Evolutionary conservation across 179 eudicot genomes (phyloP), one percentile per base, ranked within the genome.

Genomic region (Nepenthes alata): DNA sequence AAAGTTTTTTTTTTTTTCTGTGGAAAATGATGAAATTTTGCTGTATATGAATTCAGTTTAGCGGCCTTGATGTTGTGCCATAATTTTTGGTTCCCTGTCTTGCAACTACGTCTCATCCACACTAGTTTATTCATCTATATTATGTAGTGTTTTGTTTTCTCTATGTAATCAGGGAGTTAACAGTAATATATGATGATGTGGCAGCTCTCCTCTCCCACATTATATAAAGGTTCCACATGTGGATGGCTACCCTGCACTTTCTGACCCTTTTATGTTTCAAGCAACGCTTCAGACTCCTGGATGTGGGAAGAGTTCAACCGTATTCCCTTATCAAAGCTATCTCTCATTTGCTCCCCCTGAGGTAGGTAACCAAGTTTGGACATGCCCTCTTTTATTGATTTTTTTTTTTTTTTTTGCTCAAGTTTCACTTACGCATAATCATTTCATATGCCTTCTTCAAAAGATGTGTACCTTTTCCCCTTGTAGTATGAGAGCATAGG

Each of bases 321-420:
- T 68, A 37, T 68, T 73, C 55, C 61, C 70, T 68, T 65, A 73
- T 50, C 35, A 65, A 65, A 82, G 82, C 73, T 87, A 84, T 83
- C 87, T 89, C 44, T 89, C 97, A 14, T 89, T 89, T 71, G 87
- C 97, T 71, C 97, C 97, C 64, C 95, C 97, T 49, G 97, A 89
- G 95, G 95, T 89, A 67, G 34, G 5, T 11, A 34, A 15, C 2
- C 61, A 36, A 41, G 45, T 41, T 41, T 7, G 8, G 45, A 7
- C 45, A 41, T 41, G 45, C 8, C 41, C 0, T 41, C 5, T 2
- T 59, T 53, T 41, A 8, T 41, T 44, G 35, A 55, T 48, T 38
- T 59, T 15, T 45, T 35, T 25, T 35, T 60, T 11, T 44, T 47
- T 41, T 45, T 53, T 2, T 60, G n/a, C 35, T 11, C 6, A 58